These are phyloP conservation scores for Boletus tomentosulus DNA, from an alignment of 768 basidiomycete species.

Conservation along the genomic window DNA sequence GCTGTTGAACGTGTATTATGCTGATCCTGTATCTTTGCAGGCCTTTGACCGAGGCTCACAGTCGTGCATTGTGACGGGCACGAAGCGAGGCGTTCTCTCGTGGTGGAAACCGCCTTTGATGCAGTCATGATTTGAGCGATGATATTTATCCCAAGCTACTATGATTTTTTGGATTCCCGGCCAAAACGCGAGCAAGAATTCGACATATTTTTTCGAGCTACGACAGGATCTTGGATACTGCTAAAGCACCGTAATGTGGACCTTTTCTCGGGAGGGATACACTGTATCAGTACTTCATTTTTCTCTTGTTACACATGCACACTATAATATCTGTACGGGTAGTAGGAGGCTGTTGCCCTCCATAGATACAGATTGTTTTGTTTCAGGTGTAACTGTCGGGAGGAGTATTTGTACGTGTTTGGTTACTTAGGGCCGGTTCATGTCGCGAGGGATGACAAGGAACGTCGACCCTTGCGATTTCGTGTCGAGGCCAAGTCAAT, in stretches of 20 bases:
- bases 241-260: constrained; percentile 28
- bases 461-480: constrained; percentile 20
- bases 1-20: constrained; percentile 10
- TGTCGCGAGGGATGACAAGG: constrained; percentile 20
- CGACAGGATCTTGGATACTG: constrained; percentile 29
- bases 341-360: constrained; percentile 1
- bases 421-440: constrained; percentile 33
- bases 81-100: constrained; percentile 47
- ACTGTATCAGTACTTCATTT: constrained; percentile 31
- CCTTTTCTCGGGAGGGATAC: constrained; percentile 13
- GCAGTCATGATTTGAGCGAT: constrained; percentile 28
- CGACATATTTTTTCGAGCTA: constrained; percentile 13
- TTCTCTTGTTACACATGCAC: constrained; percentile 20
- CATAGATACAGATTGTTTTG: not conserved
- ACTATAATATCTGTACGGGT: constrained; percentile 27
- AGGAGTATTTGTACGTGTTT: constrained; percentile 28
- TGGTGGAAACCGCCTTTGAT: constrained; percentile 48
- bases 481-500: constrained; percentile 27
- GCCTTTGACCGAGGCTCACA: constrained; percentile 42
- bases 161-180: constrained; percentile 9
- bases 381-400: not conserved
- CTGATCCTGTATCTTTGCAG: constrained; percentile 29
- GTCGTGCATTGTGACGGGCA: constrained; percentile 50
- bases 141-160: not conserved
- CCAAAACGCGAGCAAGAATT: constrained; percentile 1